A percentile compares a stretch with the other conserved stretches of the same genome.
phyloP scores from a whole-genome alignment of 2,329 filamentous ascomycete species.

The Thielaviopsis cerberus region DNA sequence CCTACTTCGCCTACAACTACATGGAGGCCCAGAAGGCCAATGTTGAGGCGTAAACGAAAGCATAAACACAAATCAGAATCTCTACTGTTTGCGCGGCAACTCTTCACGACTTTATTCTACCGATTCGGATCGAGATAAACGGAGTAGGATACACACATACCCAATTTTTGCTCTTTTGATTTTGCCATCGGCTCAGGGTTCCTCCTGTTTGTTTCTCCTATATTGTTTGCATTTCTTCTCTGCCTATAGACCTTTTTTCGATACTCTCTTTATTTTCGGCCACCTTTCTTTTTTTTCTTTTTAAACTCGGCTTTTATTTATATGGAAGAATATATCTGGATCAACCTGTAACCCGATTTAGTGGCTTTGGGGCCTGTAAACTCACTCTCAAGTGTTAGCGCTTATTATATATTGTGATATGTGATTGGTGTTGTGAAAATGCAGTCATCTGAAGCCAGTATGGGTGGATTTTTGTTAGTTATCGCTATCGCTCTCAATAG shows the following conservation, averaged over 20 bases:
- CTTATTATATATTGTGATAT: not conserved
- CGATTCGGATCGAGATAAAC: not conserved
- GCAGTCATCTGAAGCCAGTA: not conserved
- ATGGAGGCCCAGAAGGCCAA: slow-evolving; percentile 34
- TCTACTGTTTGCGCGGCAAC: not conserved
- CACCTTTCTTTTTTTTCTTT: not conserved
- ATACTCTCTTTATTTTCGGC: not conserved
- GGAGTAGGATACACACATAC: not conserved
- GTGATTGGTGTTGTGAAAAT: not conserved
- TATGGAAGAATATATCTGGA: not conserved
- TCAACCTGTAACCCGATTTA: not conserved
- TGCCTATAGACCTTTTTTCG: not conserved
- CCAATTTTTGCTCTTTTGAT: not conserved
- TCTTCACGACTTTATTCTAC: not conserved
- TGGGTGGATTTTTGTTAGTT: too few species aligned
- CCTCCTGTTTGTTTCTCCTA: not conserved
- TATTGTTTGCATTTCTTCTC: not conserved
- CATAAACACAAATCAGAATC: not conserved
- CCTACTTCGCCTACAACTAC: slow-evolving; percentile 75
- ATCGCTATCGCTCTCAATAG: too few species aligned
- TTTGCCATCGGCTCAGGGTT: not conserved
- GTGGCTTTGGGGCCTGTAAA: not conserved
- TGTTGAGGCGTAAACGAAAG: slow-evolving; percentile 18
- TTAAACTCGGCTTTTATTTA: not conserved
- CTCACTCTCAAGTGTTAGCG: not conserved